Base-by-base conservation (phyloP, 164 flowering plant genomes). In the Pachysandra terminalis region DNA sequence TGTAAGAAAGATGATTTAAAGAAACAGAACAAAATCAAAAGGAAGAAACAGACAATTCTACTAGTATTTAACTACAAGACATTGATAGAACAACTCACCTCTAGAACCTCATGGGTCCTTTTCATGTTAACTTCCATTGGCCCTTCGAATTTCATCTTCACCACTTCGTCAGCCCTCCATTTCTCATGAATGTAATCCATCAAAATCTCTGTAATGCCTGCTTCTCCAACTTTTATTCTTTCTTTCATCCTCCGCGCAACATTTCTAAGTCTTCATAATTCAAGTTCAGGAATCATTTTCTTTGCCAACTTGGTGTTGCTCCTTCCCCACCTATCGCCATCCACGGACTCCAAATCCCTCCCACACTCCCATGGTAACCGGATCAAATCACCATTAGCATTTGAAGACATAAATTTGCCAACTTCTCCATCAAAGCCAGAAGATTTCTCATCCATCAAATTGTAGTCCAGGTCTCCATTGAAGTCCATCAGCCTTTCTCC, bases 121-220 rank as follows among this genome's bases (percentile, higher is more conserved):
- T 78, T 87, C 97, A 96, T 93, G 78, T 96, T 85, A 59, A 73
- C 53, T 0, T 82, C 73, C 17, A 85, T 77, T 55, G 87, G 86
- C 68, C 89, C 92, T 78, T 90, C 93, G 68, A 93, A 88, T 75
- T 87, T 96, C 63, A 92, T 59, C 73, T 90, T 96, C 57, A 93
- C 98, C 61, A 93, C 93, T 73, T 96, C 99, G 71, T 83, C 86
- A 17, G 57, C 56, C 79, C 76, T 81, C 99, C 99, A 96, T 69
- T 88, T 96, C 62, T 86, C 88, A 72, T 79, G 87, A 65, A 96
- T 87, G 10, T 70, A 32, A 65, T 88, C 88, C 67, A 96, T 89
- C 77, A 96, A 67, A 5, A 78, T 85, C 74, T 85, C 89, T 0
- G 96, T 90, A 66, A 96, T 74, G 27, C 99, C 98, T 0, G 82